Base-by-base conservation (phyloP, 2,329 filamentous ascomycete genomes). In the Chrysoporthe cubensis region DNA sequence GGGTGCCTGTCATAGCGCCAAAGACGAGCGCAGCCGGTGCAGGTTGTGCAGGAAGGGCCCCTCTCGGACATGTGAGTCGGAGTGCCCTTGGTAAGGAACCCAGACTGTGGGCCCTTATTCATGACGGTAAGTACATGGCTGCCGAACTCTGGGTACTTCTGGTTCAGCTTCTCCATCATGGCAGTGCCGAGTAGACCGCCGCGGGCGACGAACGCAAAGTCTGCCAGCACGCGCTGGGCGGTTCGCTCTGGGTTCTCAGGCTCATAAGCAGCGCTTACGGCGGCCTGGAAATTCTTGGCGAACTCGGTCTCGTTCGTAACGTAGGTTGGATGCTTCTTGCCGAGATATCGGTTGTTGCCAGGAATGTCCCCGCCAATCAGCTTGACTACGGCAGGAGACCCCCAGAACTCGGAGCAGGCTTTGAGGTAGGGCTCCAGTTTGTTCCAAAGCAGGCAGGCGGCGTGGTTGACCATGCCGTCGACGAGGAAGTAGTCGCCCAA, bases 1-100 rank as follows among this genome's bases (percentile, higher is more conserved):
- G 54, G 21, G n/a, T 26, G 37, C 11, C 18, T 46, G 54, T 57
- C 54, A 26, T 37, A 37, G 54, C 54, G 54, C 54, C 54, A 57
- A 26, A 37, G 37, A 32, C 54, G 54, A 8, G 14, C 13, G 7
- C 54, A 57, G 21, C 21, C 26, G 32, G 21, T 8, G 54, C 54
- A 57, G 8, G 14, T 37, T 11, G 11, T 32, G 54, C 26, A 34
- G n/a, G 54, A 57, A 14, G 32, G 21, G 26, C 54, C 54, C 21
- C 13, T 3, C 8, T 57, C 54, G 21, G 54, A 57, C 8, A 57
- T 7, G 11, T 46, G 44, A 14, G 7, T 46, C 13, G 8, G 44
- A 14, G 44, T 2, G 11, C 44, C 44, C 44, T 11, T 46, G 13
- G 13, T 4, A n/a, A 46, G 44, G 44, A 46, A 46, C 4, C 44